Base-by-base conservation (phyloP, 2,329 filamentous ascomycete genomes). In the Cladosporium sp. region DNA sequence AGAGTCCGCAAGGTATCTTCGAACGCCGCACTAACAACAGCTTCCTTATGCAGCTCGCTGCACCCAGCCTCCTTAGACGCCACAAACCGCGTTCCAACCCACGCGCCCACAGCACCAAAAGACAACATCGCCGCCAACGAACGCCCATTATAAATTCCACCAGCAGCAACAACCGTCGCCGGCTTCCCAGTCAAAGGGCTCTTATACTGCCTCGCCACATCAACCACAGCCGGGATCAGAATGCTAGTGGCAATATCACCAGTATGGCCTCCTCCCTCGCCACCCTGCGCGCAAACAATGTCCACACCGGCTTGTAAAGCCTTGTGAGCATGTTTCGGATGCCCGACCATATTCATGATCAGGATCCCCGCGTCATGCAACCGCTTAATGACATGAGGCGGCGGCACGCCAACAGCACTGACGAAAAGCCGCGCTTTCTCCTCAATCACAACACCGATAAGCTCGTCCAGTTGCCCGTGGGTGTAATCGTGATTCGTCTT, bases 401-500 rank as follows among this genome's bases (percentile, higher is more conserved):
- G 88, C 13, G 92, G 92, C 18, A 96, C 85, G 7, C 92, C 92
- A 0, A 96, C 90, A 1, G 92, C 92, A 46, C 78, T 83, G 36
- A 96, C 89, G 64, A 97, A 96, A 42, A 96, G 72, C 64, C 77
- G 82, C 7, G 92, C 88, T n/a, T 88, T 86, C 58, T 87, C 86
- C 60, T 84, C 82, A 59, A 96, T 88, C 3, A 85, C 88, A 38
- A 96, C 88, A 60, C 89, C 85, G 57, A 96, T 86, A 29, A 96
- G 77, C 68, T 94, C 85, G 66, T 94, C 86, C 13, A 96, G 79
- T 67, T 89, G 86, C 36, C 92, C 92, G 58, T 86, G 79, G 1
- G 92, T 96, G 74, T 97, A 97, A 69, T 96, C 92, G 71, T 95
- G 88, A 72, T 96, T 97, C 3, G 92, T 96, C 68, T 87, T 86